A percentile compares a stretch with the other conserved stretches of the same genome.
These are phyloP conservation scores for Pestalotiopsis sp. DNA, from an alignment of 2,329 filamentous ascomycete species.

Conservation along the genomic window DNA sequence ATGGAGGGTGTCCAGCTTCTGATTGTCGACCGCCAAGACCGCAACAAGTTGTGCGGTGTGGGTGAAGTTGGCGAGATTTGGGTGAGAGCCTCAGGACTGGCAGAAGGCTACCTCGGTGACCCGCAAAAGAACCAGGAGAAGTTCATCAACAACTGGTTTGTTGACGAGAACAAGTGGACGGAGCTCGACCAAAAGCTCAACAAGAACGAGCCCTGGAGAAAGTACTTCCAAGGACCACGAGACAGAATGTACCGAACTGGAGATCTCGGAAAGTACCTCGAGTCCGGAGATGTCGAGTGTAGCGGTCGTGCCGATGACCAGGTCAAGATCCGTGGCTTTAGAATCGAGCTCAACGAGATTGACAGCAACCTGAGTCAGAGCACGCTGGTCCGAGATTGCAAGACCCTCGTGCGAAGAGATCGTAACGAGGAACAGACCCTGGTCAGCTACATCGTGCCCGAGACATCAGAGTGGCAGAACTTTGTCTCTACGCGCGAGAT, in stretches of 20 bases:
- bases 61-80: slow-evolving; percentile 76
- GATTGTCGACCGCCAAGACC: slow-evolving; percentile 65
- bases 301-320: slow-evolving; percentile 84
- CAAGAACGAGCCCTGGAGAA: slow-evolving; percentile 72
- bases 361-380: slow-evolving; percentile 79
- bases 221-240: slow-evolving; percentile 77
- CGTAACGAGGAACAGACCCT: slow-evolving; percentile 83
- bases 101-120: slow-evolving; percentile 73
- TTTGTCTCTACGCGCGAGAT: slow-evolving; percentile 63
- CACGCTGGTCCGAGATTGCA: slow-evolving; percentile 78
- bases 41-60: slow-evolving; percentile 64
- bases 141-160: slow-evolving; percentile 86
- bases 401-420: slow-evolving; percentile 83
- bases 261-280: slow-evolving; percentile 68
- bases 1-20: slow-evolving; percentile 78
- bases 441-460: slow-evolving; percentile 89
- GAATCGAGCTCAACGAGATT: slow-evolving; percentile 93
- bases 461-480: slow-evolving; percentile 71
- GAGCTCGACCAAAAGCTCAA: slow-evolving; percentile 61
- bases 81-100: slow-evolving; percentile 71
- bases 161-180: slow-evolving; percentile 71
- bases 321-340: slow-evolving; percentile 94
- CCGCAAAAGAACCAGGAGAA: slow-evolving; percentile 67
- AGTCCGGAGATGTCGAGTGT: slow-evolving; percentile 20
- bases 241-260: slow-evolving; percentile 88